Evolutionary conservation across 371 early-diverging fungal species (phyloP).

Genomic region (Mucor plumbeus): DNA sequence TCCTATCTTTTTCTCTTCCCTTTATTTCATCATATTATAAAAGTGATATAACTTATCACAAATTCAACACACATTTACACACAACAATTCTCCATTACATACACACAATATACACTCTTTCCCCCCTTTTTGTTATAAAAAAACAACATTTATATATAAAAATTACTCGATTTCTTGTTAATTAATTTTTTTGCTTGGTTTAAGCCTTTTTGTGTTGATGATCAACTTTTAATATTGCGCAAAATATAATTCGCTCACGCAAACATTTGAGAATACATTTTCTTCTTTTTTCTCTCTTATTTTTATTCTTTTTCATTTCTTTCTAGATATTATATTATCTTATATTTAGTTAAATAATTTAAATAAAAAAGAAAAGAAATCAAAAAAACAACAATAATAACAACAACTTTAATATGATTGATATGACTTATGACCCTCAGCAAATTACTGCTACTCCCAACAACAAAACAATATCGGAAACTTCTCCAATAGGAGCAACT

Average conservation of each 20-base stretch:
- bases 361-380: no score
- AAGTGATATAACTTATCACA: background rate
- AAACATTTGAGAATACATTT: background rate
- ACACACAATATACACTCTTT: conserved; percentile 7
- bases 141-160: conserved; percentile 1
- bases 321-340: background rate
- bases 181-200: background rate
- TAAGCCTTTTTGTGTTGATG: background rate
- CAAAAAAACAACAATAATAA: no score
- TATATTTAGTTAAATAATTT: no score
- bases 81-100: conserved; percentile 1
- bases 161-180: background rate
- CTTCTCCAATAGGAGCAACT: conserved; percentile 18
- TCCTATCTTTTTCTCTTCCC: background rate
- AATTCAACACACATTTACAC: background rate
- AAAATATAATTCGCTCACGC: background rate
- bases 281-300: background rate
- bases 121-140: background rate
- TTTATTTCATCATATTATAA: background rate
- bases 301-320: background rate
- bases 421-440: conserved; percentile 19
- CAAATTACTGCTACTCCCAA: conserved; percentile 3
- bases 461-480: conserved; percentile 17
- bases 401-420: conserved; percentile 10
- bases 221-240: background rate